Conservation (phyloP, 2,329 filamentous ascomycete genomes). For the Cladosporium oxysporum region DNA sequence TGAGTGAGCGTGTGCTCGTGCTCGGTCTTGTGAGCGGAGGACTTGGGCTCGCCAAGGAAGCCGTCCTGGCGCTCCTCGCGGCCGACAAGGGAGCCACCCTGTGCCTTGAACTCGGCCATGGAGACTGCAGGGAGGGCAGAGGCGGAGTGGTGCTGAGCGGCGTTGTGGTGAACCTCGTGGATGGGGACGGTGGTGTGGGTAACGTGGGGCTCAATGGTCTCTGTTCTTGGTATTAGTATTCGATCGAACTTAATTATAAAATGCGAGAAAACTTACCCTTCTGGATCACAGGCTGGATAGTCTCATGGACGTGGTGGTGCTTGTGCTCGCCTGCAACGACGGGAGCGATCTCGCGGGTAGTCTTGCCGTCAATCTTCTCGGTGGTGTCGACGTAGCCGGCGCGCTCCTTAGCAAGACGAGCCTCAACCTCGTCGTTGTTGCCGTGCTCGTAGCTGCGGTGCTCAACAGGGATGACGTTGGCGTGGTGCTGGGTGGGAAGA, state of each 20-base stretch:
- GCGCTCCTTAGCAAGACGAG: slow-evolving; percentile 55
- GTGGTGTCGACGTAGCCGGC: slow-evolving; percentile 56
- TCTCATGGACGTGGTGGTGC: slow-evolving; percentile 68
- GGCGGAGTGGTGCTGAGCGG: slow-evolving; percentile 65
- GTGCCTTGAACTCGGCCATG: slow-evolving; percentile 63
- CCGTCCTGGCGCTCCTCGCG: slow-evolving; percentile 59
- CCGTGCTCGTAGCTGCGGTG: slow-evolving; percentile 64
- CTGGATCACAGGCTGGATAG: slow-evolving; percentile 69
- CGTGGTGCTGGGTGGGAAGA: slow-evolving; percentile 63
- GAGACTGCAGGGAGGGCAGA: slow-evolving; percentile 65
- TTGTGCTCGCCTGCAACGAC: slow-evolving; percentile 62
- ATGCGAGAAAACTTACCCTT: slow-evolving; percentile 44
- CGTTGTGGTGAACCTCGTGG: slow-evolving; percentile 70
- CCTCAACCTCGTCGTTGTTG: slow-evolving; percentile 51
- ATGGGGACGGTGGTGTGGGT: slow-evolving; percentile 72
- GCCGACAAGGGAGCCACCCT: slow-evolving; percentile 57
- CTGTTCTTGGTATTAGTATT: slow-evolving; percentile 31
- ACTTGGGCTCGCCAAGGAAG: slow-evolving; percentile 63
- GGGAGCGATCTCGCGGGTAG: slow-evolving; percentile 52
- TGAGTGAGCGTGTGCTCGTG: not conserved
- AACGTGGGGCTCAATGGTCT: slow-evolving; percentile 65
- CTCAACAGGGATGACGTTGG: slow-evolving; percentile 61
- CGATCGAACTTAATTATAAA: not conserved
- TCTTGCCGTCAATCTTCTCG: slow-evolving; percentile 49
- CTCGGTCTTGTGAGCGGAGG: not conserved